Evolutionary conservation across 768 basidiomycete species (phyloP), one percentile per base, ranked within the genome.

Genomic region (Gymnopilus junonius): DNA sequence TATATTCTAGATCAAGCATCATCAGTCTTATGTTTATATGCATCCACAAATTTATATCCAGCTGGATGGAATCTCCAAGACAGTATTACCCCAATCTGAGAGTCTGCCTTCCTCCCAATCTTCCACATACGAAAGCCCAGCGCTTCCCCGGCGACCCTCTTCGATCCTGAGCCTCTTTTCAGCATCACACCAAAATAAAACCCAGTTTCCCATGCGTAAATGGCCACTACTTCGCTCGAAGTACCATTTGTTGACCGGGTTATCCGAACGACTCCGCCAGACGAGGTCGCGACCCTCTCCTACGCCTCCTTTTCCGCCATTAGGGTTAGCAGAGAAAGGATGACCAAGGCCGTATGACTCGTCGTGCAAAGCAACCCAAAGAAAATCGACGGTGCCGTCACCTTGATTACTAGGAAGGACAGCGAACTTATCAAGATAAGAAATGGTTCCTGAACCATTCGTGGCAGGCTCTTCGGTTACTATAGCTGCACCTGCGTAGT

Each of bases 211-310:
- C 81, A 91, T 85, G 65, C 93, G 85, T 39, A 95, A 65, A 77
- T 98, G 96, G 20, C 97, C 97, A 20, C 90, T 91, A 73, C 91
- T 93, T 34, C 97, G 88, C 71, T 99, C 97, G 67, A 94, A 98
- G 78, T 99, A 99, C 97, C 97, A 99, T 77, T 95, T 97, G 79
- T 99, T 99, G 60, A 99, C 88, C 0, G 95, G 96, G 75, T 99
- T 99, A 77, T 97, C 85, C 7, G 91, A 83, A 58, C 97, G 85
- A 73, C 90, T 92, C 48, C 97, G 87, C 97, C 97, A 99, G 39
- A 99, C 95, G 62, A 99, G 84, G 72, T 99, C 97, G 45, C 88
- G 83, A n/a, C 96, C 95, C 73, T 91, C 87, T 27, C 97, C 96
- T 61, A 86, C 82, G 32, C 97, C 97, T 58, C 90, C 88, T 70